Evolutionary conservation across 2,329 filamentous ascomycete genomes (phyloP), one percentile per base, ranked within the genome.

Genomic region (Calonectria ilicicola): DNA sequence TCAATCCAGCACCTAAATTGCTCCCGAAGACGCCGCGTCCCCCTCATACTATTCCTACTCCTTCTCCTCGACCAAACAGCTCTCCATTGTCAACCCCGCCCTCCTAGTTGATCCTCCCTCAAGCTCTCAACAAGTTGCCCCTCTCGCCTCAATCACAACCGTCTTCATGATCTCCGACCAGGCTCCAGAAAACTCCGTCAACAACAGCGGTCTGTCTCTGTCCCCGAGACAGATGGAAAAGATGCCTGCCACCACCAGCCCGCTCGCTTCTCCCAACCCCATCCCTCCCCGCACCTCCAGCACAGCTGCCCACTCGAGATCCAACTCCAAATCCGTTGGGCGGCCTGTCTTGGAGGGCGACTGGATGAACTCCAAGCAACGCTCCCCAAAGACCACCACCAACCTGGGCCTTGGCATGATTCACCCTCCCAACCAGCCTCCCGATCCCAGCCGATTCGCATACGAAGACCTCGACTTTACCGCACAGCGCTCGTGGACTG

Each of bases 281-380:
- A 95, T 95, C 68, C 93, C 94, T 23, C 92, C 92, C 3, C 90
- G 94, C 74, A 95, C 92, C 56, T 95, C 93, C 69, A 91, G 90
- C 69, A 77, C 77, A 32, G 64, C 72, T 56, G 67, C 47, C 53
- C 63, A 67, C 29, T 56, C 78, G 32, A 72, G 75, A 19, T 72
- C 75, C 86, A 88, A 74, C 83, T 47, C 74, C 69, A 79, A 79
- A 58, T 81, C 86, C 42, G 85, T 88, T 29, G 83, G 80, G 26
- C 87, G 85, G 23, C 86, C 90, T 42, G 87, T 93, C 27, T 84
- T 90, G 26, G 93, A 94, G 80, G 87, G 87, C 68, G 87, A 92
- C 84, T 93, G 90, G 92, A 85, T 91, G 65, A 84, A 84, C 72
- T 85, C 88, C 76, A 84, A 79, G 68, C 78, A 79, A 67, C 72